Evolutionary conservation across 2,329 filamentous ascomycete species (phyloP).

Genomic region (Fusarium decemcellulare): DNA sequence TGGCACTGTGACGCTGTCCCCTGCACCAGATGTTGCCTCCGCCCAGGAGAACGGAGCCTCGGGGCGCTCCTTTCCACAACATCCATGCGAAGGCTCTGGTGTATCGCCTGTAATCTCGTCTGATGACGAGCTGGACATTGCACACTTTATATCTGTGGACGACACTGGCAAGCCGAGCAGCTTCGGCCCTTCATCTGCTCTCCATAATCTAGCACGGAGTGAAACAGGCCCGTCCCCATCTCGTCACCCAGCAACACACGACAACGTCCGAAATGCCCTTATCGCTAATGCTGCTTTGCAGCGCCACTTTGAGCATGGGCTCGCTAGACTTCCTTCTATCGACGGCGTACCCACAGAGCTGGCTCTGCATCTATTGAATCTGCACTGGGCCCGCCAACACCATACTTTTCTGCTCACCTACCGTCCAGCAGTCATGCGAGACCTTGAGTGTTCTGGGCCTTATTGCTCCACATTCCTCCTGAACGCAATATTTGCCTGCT

Average conservation of each 20-base stretch:
- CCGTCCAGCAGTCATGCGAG: conserved; percentile 55
- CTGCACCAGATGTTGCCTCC: no score
- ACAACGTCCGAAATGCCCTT: background rate
- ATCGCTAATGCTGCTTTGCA: conserved; percentile 15
- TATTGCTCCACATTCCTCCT: conserved; percentile 55
- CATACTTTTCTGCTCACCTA: conserved; percentile 55
- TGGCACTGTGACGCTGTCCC: background rate
- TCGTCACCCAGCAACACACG: background rate
- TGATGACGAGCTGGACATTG: conserved; percentile 7
- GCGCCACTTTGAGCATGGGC: conserved; percentile 12
- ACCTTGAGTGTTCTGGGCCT: conserved; percentile 51
- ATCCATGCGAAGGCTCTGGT: background rate
- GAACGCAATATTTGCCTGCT: conserved; percentile 53
- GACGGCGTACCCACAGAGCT: conserved; percentile 47
- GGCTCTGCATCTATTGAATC: conserved; percentile 54
- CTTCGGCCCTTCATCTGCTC: conserved; percentile 17
- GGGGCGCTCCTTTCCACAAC: no score
- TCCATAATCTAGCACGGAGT: background rate
- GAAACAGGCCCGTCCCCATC: background rate
- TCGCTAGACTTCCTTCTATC: conserved; percentile 14
- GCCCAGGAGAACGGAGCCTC: no score
- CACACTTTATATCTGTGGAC: conserved; percentile 9
- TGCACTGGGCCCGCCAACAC: conserved; percentile 58
- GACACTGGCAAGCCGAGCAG: background rate
- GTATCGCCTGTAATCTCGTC: background rate